A percentile compares a stretch with the other conserved stretches of the same genome.
Conservation (phyloP, 352 stramenopile genomes). For the Blastocystis sp. region DNA sequence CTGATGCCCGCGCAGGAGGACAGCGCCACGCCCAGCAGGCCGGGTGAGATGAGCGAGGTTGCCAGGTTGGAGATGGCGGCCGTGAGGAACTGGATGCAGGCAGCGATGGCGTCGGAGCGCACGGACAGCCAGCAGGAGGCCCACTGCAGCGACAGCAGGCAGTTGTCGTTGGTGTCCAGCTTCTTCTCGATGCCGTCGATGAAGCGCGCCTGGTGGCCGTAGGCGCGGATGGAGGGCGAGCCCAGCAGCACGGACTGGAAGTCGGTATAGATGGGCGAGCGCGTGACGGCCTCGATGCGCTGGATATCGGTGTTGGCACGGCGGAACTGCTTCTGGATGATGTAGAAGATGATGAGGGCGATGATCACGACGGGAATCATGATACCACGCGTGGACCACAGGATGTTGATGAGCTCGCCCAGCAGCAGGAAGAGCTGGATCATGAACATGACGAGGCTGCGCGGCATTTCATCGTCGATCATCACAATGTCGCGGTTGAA, state of each 20-base stretch:
- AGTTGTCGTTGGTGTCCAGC: background rate
- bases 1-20: constrained; percentile 42
- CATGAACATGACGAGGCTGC: constrained; percentile 33
- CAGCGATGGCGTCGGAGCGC: constrained; percentile 70
- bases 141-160: constrained; percentile 29
- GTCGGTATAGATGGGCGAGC: constrained; percentile 68
- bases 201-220: background rate
- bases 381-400: constrained; percentile 27
- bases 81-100: constrained; percentile 65
- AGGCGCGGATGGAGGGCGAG: constrained; percentile 61
- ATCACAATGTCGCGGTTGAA: background rate
- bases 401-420: background rate
- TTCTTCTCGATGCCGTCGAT: constrained; percentile 6
- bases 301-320: constrained; percentile 70
- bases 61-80: constrained; percentile 67
- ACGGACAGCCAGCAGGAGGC: constrained; percentile 70
- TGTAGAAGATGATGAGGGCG: constrained; percentile 45
- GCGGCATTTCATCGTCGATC: constrained; percentile 42
- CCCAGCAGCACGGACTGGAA: constrained; percentile 69
- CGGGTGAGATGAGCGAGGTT: background rate
- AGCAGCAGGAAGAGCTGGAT: constrained; percentile 4
- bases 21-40: constrained; percentile 41
- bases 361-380: constrained; percentile 59
- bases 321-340: constrained; percentile 65
- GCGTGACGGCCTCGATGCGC: constrained; percentile 67